Base-by-base conservation (phyloP, 2,329 filamentous ascomycete species). In the Diaporthe eres region DNA sequence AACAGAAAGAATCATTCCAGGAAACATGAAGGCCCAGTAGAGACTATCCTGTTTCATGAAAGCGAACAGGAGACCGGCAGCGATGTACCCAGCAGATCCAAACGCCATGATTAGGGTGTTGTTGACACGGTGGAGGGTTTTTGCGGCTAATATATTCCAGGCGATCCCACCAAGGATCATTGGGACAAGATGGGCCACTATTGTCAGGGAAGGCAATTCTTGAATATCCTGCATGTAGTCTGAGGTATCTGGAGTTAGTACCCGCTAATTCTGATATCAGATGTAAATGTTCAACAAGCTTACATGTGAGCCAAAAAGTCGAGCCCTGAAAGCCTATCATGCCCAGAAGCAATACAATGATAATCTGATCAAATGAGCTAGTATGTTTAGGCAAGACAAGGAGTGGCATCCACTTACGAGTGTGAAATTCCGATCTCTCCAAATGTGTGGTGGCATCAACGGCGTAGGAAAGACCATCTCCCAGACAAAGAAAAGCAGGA, bases 271-370 rank as follows among this genome's bases (percentile, higher is more conserved):
- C 0, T 1, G 2, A 55, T 17, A 55, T 17, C 12, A 55, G 9
- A 28, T 25, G 25, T 31, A 9, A 55, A 4, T 55, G 13, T 53
- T 25, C 28, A n/a, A n/a, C 31, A 28, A 28, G 19, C 60, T 44
- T n/a, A 63, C 60, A 63, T 9, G 60, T 63, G 39, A 63, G 60
- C 60, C 60, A 63, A n/a, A 63, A 63, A 44, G 60, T 44, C 13
- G 60, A 63, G 4, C 60, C 60, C n/a, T 63, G 60, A 15, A 63
- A 63, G 39, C 60, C 60, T 63, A 63, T 44, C 60, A 63, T 63
- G 15, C 60, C 60, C n/a, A 63, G 37, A 44, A 63, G 60, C 10
- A 63, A 37, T 17, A 63, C 13, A 25, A 63, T 63, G 39, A 44
- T 63, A 7, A 63, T 63, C 60, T 63, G 39, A 2, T 19, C 13